Evolutionary conservation across 805 yeast genomes (phyloP).

Genomic region (Pichia manshurica): DNA sequence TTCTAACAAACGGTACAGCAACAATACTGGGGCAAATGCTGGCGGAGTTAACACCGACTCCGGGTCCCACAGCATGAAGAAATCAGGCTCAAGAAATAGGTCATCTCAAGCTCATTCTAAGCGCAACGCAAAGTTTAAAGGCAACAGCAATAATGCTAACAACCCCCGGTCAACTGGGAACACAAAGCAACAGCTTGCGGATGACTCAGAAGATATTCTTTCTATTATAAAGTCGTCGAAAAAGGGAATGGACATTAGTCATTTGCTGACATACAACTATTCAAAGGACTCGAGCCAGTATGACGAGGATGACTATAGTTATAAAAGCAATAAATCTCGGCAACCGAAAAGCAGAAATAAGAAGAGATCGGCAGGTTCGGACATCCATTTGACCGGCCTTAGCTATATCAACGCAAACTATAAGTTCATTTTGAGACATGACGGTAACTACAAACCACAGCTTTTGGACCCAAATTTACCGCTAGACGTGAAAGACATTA

Average conservation of each 20-base stretch:
- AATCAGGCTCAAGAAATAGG: constrained; percentile 11
- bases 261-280: constrained; percentile 53
- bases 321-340: constrained; percentile 11
- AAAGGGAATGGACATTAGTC: constrained; percentile 44
- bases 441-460: constrained; percentile 52
- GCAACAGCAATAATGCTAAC: neutral
- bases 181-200: constrained; percentile 6
- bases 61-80: neutral
- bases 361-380: neutral
- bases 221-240: constrained; percentile 20
- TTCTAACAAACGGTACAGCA: neutral
- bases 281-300: constrained; percentile 28
- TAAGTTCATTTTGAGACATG: constrained; percentile 70
- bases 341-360: constrained; percentile 19
- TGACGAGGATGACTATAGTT: constrained; percentile 2
- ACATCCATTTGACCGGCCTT: constrained; percentile 53
- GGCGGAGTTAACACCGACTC: no score
- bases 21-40: no score
- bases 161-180: neutral
- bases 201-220: constrained; percentile 14
- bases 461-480: constrained; percentile 71
- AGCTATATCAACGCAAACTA: constrained; percentile 77
- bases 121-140: neutral
- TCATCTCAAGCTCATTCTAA: constrained; percentile 3
- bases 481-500: constrained; percentile 51